phyloP scores from a whole-genome alignment of 2,329 filamentous ascomycete genomes.

The Sporothrix sp. region DNA sequence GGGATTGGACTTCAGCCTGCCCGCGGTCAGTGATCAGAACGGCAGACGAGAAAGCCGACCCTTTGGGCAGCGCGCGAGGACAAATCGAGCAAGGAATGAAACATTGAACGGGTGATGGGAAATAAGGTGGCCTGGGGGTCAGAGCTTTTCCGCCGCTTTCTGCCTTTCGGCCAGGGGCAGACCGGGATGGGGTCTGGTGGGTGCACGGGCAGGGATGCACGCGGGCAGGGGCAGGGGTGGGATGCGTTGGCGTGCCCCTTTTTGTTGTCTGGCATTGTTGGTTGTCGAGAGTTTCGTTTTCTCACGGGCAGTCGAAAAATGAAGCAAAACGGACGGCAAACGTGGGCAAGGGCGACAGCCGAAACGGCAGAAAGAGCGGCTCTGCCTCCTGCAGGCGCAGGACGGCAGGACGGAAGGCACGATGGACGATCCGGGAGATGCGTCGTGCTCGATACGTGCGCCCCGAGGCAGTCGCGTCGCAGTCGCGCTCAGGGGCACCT shows the following conservation, averaged over 20 bases:
- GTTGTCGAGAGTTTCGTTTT: background rate
- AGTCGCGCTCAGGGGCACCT: too few relatives aligned
- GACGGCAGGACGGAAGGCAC: too few relatives aligned
- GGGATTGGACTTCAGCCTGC: too few relatives aligned
- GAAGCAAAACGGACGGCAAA: background rate
- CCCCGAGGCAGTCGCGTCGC: too few relatives aligned
- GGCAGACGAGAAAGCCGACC: background rate
- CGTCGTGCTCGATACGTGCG: too few relatives aligned
- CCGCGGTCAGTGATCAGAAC: too few relatives aligned
- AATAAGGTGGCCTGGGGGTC: conserved; percentile 14
- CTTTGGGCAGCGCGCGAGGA: background rate
- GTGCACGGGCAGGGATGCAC: conserved; percentile 8
- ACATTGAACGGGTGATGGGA: conserved; percentile 11
- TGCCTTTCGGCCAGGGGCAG: background rate
- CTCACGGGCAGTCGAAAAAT: background rate
- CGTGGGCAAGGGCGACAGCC: background rate
- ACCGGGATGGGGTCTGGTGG: conserved; percentile 1
- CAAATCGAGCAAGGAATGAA: conserved; percentile 4
- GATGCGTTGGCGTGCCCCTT: conserved; percentile 6
- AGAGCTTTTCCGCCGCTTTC: conserved; percentile 2
- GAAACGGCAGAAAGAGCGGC: background rate
- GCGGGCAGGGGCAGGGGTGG: background rate
- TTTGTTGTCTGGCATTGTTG: conserved; percentile 2
- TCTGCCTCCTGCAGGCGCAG: too few relatives aligned
- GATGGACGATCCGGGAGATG: too few relatives aligned